Evolutionary conservation across 202 grass and related monocot genomes (phyloP), one percentile per base, ranked within the genome.

Genomic region (Panicum hallii): DNA sequence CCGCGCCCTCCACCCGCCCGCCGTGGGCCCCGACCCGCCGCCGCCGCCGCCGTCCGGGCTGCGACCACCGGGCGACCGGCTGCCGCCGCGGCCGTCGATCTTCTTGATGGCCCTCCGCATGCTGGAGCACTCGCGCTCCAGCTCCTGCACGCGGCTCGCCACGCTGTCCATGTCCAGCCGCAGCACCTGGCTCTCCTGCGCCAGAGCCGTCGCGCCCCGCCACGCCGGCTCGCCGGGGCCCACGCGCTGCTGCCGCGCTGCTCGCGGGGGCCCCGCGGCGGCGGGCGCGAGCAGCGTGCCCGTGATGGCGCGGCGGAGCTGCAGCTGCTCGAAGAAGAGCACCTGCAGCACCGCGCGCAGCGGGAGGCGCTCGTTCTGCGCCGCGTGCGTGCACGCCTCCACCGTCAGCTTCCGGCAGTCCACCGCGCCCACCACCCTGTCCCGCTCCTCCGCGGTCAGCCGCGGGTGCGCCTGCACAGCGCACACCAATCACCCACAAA

Each of bases 311-410:
- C 85, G 88, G 40, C 92, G 88, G 52, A 97, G 89, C 87, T 97
- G 94, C 19, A 94, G 86, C 88, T 97, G 94, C 87, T 94, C 92
- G 86, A 97, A 97, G 88, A 97, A 97, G 81, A 97, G 94, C 79
- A 97, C 94, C 79, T 97, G 94, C 47, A 97, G 91, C 60, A 97
- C 94, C 9, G 92, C 88, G 13, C 94, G 90, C 75, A 97, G 90
- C 49, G 94, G 94, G 67, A 97, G 90, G 41, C 86, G 87, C 84
- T 97, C 92, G 54, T 97, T 97, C 89, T 97, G 94, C 74, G 92
- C 94, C 19, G 94, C 94, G 83, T 97, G 94, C 48, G 90, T 94
- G 90, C 94, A 97, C 54, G 94, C 94, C 75, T 97, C 94, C 82
- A 97, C 80, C 64, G 94, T 94, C 83, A 97, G 87, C 84, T 91